Evolutionary conservation across 164 flowering plant genomes (phyloP).

Genomic region (Aristolochia contorta): DNA sequence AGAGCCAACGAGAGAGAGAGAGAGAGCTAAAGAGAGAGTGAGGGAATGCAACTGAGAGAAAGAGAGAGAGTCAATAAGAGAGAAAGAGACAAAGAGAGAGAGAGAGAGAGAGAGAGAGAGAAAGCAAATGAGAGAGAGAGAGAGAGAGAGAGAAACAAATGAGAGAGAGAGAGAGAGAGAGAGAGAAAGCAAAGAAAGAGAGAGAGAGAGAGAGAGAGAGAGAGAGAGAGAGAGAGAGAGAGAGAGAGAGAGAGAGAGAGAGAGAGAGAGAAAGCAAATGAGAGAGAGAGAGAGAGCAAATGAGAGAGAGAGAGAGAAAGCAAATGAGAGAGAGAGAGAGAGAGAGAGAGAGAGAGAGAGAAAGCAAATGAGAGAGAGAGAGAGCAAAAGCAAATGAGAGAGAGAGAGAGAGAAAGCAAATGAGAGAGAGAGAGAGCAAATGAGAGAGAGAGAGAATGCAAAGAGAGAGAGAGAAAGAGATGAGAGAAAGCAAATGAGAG

Average conservation of each 20-base stretch:
- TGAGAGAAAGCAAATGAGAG: background rate
- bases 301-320: slow-evolving; percentile 2
- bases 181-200: too few relatives aligned
- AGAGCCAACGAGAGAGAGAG: background rate
- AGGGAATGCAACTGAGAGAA: background rate
- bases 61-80: background rate
- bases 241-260: background rate
- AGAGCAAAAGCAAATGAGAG: too few relatives aligned
- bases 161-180: background rate
- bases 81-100: too few relatives aligned
- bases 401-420: too few relatives aligned
- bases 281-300: too few relatives aligned
- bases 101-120: slow-evolving; percentile 1
- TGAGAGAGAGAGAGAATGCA: background rate
- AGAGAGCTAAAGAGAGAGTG: background rate
- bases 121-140: background rate
- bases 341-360: background rate
- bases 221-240: background rate
- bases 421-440: background rate
- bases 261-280: background rate
- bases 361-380: background rate
- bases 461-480: background rate
- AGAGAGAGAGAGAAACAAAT: background rate
- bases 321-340: background rate
- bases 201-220: slow-evolving; percentile 2